Conservation (phyloP, 192 early-diverging fungal species). For the Entomortierella lignicola region DNA sequence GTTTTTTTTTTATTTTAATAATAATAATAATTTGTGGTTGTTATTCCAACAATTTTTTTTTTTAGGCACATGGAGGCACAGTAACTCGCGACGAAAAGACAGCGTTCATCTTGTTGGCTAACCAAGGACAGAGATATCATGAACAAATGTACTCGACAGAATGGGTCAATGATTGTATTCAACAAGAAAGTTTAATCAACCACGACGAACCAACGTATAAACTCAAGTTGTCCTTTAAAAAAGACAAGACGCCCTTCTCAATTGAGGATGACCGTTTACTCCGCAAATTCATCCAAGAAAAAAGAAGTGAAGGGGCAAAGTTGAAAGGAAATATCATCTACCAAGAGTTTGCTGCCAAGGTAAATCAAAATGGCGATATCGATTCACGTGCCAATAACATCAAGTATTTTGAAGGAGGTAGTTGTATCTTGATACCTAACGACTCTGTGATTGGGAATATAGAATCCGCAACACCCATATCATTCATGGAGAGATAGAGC, state of each 20-base stretch:
- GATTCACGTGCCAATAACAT: too few relatives aligned
- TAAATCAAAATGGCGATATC: neutral
- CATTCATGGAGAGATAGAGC: constrained; percentile 40
- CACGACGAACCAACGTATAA: constrained; percentile 7
- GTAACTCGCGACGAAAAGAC: neutral
- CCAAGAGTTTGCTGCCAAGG: constrained; percentile 12
- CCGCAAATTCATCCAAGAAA: neutral
- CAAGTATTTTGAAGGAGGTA: too few relatives aligned
- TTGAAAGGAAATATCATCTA: constrained; percentile 30
- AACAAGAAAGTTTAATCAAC: neutral
- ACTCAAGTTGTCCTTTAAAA: neutral
- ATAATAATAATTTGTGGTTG: too few relatives aligned
- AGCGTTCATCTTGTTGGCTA: constrained; percentile 16
- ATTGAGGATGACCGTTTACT: constrained; percentile 12
- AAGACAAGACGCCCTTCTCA: neutral
- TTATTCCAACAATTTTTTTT: too few relatives aligned
- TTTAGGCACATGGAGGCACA: constrained; percentile 19
- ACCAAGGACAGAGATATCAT: constrained; percentile 11
- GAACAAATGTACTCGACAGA: constrained; percentile 17
- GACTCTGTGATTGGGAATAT: neutral
- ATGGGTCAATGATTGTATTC: constrained; percentile 27
- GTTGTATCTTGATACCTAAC: too few relatives aligned
- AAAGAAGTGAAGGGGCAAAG: neutral
- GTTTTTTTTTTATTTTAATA: too few relatives aligned
- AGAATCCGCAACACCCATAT: constrained; percentile 12